A percentile compares a stretch with the other conserved stretches of the same genome.
Evolutionary conservation across 1,139 yeast species (phyloP).

Genomic region (Suhomyces atakaporum): DNA sequence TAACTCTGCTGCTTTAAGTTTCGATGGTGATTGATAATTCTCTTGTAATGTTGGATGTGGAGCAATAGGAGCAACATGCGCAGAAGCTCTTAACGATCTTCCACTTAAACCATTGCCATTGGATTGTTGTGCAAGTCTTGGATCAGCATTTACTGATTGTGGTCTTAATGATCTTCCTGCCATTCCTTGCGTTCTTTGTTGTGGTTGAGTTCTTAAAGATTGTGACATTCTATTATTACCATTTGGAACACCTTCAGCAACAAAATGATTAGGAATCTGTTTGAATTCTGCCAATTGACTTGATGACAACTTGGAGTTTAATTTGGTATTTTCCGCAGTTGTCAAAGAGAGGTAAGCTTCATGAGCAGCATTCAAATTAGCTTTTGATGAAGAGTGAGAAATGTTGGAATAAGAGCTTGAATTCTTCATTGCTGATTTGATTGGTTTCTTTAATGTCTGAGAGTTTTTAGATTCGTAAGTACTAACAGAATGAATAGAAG

Average conservation of each 20-base stretch:
- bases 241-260: conserved; percentile 9
- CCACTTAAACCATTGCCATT: conserved; percentile 28
- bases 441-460: conserved; percentile 34
- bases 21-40: conserved; percentile 45
- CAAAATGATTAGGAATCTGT: conserved; percentile 3
- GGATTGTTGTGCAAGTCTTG: conserved; percentile 8
- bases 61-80: conserved; percentile 29
- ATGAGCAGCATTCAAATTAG: conserved; percentile 45
- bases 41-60: conserved; percentile 47
- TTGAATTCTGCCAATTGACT: conserved; percentile 31
- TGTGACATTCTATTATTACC: conserved; percentile 32
- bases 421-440: conserved; percentile 68
- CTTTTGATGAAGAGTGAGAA: conserved; percentile 13
- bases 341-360: conserved; percentile 67
- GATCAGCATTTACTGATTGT: conserved; percentile 23
- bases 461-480: conserved; percentile 27
- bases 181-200: conserved; percentile 15
- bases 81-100: conserved; percentile 34
- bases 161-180: conserved; percentile 38
- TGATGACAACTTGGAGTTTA: conserved; percentile 61
- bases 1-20: conserved; percentile 48
- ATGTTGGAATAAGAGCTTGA: conserved; percentile 31
- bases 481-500: conserved; percentile 33
- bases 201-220: conserved; percentile 33
- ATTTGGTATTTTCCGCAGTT: conserved; percentile 75